A percentile compares a stretch with the other conserved stretches of the same genome.
Conservation (phyloP, 176 grass and related monocot genomes). For the Eragrostis nindensis region DNA sequence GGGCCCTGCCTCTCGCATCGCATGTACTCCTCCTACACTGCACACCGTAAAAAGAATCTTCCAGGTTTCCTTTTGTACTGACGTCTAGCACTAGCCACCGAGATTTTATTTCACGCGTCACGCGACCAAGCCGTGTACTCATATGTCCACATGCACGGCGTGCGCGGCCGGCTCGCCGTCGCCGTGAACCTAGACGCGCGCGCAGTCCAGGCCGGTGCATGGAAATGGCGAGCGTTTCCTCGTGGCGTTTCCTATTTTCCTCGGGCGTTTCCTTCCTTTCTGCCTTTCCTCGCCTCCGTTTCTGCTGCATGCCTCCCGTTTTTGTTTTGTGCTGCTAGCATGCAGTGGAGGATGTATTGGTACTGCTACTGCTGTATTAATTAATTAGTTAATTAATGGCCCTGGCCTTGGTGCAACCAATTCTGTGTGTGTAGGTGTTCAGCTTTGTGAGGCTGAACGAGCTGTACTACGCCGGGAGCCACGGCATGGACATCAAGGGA, state of each 20-base stretch:
- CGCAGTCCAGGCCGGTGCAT: not conserved
- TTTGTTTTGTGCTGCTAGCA: not conserved
- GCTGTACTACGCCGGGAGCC: conserved; percentile 84
- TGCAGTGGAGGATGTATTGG: not conserved
- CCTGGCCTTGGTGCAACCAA: conserved; percentile 9
- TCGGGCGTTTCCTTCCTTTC: too few species aligned
- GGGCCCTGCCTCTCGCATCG: not conserved
- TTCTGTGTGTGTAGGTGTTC: conserved; percentile 40
- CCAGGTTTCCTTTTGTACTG: conserved; percentile 30
- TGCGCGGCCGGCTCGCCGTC: too few species aligned
- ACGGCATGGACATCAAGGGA: conserved; percentile 80
- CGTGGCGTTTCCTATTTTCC: too few species aligned
- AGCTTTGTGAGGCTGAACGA: conserved; percentile 60
- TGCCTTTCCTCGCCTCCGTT: not conserved
- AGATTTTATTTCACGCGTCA: conserved; percentile 11
- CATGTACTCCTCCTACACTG: not conserved
- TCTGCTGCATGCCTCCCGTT: not conserved
- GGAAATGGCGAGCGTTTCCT: not conserved
- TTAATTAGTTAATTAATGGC: too few species aligned
- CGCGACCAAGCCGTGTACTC: not conserved
- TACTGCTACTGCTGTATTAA: not conserved
- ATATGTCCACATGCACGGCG: not conserved
- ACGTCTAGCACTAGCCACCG: not conserved
- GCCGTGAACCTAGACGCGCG: conserved; percentile 27
- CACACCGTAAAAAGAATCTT: conserved; percentile 33